Conservation (phyloP, 352 stramenopile genomes). For the Elongisporangium prolatum region DNA sequence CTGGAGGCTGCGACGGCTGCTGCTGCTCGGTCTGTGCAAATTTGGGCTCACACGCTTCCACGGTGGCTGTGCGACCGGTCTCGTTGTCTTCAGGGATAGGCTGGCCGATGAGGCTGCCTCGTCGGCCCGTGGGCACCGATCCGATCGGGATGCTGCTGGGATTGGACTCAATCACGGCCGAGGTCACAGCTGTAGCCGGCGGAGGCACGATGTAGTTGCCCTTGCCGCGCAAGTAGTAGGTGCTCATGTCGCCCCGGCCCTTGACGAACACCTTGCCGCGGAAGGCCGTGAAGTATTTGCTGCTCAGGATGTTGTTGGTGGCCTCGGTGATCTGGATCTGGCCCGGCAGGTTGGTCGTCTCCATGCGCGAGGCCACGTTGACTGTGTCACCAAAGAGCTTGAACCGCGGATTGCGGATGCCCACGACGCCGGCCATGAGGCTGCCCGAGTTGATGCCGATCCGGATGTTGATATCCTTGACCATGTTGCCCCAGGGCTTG, state of each 20-base stretch:
- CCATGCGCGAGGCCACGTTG: constrained; percentile 84
- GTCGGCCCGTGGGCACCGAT: neutral
- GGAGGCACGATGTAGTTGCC: constrained; percentile 53
- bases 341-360: constrained; percentile 73
- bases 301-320: constrained; percentile 56
- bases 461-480: constrained; percentile 77
- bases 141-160: constrained; percentile 1
- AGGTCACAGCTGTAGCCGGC: constrained; percentile 12
- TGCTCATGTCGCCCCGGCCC: constrained; percentile 78
- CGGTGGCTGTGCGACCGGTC: neutral
- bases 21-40: neutral
- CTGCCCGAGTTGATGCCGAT: constrained; percentile 84
- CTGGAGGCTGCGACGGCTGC: neutral
- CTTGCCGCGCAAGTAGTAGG: constrained; percentile 70
- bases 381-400: constrained; percentile 88
- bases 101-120: constrained; percentile 10
- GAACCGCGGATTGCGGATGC: constrained; percentile 79
- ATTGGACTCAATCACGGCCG: constrained; percentile 3
- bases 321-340: constrained; percentile 81
- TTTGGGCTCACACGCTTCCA: neutral
- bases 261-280: constrained; percentile 81
- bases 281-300: constrained; percentile 65
- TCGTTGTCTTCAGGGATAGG: constrained; percentile 20
- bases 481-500: constrained; percentile 60
- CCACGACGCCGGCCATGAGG: constrained; percentile 85